Base-by-base conservation (phyloP, 2,329 filamentous ascomycete genomes). In the Curvularia hawaiiensis region DNA sequence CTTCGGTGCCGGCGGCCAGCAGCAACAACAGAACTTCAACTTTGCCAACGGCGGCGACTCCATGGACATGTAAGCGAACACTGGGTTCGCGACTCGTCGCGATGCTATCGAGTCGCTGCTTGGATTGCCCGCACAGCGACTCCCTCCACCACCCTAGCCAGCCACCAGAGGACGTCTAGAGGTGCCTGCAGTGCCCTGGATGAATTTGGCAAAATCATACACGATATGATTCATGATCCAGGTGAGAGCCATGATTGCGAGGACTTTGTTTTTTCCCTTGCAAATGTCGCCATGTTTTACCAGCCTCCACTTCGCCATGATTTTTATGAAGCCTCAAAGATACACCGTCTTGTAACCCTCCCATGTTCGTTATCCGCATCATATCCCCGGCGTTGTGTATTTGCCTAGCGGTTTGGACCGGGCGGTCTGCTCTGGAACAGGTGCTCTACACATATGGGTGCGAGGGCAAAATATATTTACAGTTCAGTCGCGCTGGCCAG, bases 1-100 rank as follows among this genome's bases (percentile, higher is more conserved):
- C 71, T 90, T 98, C 79, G 88, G 90, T 72, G 82, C 88, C 77
- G 71, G 83, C 77, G 69, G 80, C 35, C 70, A 73, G 70, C 72
- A 74, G 56, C 88, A 91, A 74, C 86, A 89, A 70, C 89, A 90
- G 67, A 90, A 90, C 75, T 99, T 98, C 87, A 97, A 91, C 86
- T 99, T 99, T 77, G 91, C 91, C 77, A 92, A 88, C 72, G 86
- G 86, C 61, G 85, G 83, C 65, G 88, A 90, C 72, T 86, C 85
- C 40, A 90, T 90, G 88, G 88, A 90, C 73, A 91, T 89, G 86
- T 89, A 84, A 85, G 78, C 54, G 50, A 31, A 52, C 18, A 16
- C 26, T 24, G 12, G 22, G 41, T 22, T 40, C 51, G 28, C 48
- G 41, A 58, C 48, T 52, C 48, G 40, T 63, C 52, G 47, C 38